phyloP scores from a whole-genome alignment of 257 asterid genomes.

The Jacaranda copaia region DNA sequence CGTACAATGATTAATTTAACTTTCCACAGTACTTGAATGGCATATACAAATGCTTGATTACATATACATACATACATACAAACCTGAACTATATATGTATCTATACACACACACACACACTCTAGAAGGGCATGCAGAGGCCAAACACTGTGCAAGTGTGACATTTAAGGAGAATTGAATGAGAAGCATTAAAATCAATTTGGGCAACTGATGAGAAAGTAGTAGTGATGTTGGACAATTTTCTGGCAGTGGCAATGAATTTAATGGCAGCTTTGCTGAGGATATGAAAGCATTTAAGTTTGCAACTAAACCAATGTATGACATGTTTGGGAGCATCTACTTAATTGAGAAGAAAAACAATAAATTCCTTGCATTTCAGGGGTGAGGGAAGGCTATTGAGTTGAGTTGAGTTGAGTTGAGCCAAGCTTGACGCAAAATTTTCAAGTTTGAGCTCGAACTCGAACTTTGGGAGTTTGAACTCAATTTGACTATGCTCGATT shows the following conservation, averaged over 20 bases:
- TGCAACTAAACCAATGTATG: constrained; percentile 20
- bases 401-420: too few relatives aligned
- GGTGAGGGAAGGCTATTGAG: too few relatives aligned
- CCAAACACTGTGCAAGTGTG: background rate
- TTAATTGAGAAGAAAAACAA: background rate
- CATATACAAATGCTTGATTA: background rate
- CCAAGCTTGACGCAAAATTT: too few relatives aligned
- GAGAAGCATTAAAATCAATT: constrained; percentile 6
- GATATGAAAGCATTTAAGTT: constrained; percentile 36
- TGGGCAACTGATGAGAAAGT: constrained; percentile 8
- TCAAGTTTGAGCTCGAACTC: too few relatives aligned
- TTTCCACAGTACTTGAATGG: background rate
- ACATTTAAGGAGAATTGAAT: background rate
- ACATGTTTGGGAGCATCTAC: constrained; percentile 32
- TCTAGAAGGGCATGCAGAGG: background rate
- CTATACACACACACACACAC: constrained; percentile 12
- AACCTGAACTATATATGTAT: background rate
- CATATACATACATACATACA: background rate
- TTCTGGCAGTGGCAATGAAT: background rate
- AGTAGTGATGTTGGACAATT: too few relatives aligned
- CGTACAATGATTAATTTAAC: too few relatives aligned
- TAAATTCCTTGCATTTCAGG: background rate
- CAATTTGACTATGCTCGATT: too few relatives aligned
- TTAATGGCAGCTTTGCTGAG: constrained; percentile 29
- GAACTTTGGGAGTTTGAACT: too few relatives aligned